phyloP scores from a whole-genome alignment of 2,329 filamentous ascomycete species.

The Alternaria triticina region DNA sequence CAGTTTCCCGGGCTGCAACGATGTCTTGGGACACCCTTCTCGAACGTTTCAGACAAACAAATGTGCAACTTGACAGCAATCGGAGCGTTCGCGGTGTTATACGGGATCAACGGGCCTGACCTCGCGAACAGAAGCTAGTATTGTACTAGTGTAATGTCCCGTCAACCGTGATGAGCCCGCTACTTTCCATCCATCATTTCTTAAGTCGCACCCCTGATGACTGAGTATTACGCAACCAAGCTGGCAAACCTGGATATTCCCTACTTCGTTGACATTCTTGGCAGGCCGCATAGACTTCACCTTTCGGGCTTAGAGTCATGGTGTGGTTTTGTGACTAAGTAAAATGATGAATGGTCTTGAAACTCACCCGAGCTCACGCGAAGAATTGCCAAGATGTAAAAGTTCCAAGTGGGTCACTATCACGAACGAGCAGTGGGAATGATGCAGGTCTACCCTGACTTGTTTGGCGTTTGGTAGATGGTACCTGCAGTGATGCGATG shows the following conservation, averaged over 20 bases:
- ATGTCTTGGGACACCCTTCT: background rate
- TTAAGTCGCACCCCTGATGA: background rate
- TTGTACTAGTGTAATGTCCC: conserved; percentile 7
- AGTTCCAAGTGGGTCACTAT: background rate
- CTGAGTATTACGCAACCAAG: background rate
- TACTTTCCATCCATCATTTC: background rate
- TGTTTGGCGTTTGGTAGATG: background rate
- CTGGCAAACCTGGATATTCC: background rate
- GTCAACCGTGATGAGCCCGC: background rate
- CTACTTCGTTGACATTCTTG: background rate
- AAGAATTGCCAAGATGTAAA: background rate
- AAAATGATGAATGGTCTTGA: background rate
- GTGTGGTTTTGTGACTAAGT: background rate
- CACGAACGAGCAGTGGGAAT: background rate
- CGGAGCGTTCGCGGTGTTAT: conserved; percentile 9
- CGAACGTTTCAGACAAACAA: conserved; percentile 10
- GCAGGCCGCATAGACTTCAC: background rate
- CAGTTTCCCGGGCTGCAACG: background rate
- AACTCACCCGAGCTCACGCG: background rate
- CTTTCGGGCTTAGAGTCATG: background rate
- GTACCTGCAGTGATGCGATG: background rate
- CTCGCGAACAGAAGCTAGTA: background rate
- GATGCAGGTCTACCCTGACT: background rate
- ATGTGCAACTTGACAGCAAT: background rate
- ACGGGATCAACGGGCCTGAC: background rate